phyloP scores from a whole-genome alignment of 768 basidiomycete genomes.

The Hebeloma cylindrosporum region DNA sequence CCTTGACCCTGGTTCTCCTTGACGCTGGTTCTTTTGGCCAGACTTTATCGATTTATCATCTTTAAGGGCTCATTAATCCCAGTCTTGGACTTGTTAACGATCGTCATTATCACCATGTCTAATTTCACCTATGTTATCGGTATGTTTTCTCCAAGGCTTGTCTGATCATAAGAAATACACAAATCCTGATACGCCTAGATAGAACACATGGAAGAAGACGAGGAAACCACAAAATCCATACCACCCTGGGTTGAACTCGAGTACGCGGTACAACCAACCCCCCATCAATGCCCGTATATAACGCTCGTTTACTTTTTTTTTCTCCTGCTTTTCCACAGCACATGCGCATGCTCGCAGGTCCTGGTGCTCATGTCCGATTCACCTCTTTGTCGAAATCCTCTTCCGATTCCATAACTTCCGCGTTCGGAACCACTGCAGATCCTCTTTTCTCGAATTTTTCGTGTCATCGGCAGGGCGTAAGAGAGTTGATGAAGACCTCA shows the following conservation, averaged over 20 bases:
- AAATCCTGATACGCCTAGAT: slow-evolving; percentile 10
- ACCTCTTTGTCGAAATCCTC: slow-evolving; percentile 84
- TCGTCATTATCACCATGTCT: no score
- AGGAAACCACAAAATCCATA: slow-evolving; percentile 63
- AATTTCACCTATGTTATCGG: slow-evolving; percentile 63
- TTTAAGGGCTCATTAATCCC: no score
- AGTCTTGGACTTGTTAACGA: no score
- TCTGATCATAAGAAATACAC: not conserved
- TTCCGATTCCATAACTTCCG: slow-evolving; percentile 46
- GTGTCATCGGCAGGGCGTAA: slow-evolving; percentile 52
- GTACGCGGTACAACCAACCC: slow-evolving; percentile 63
- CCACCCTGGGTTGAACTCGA: slow-evolving; percentile 93
- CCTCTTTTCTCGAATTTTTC: slow-evolving; percentile 36
- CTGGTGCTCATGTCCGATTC: slow-evolving; percentile 68
- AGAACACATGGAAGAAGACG: slow-evolving; percentile 98
- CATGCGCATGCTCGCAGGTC: slow-evolving; percentile 79
- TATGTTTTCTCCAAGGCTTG: slow-evolving; percentile 19
- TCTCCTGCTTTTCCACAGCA: slow-evolving; percentile 46
- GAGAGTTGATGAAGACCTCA: slow-evolving; percentile 53
- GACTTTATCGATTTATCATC: no score
- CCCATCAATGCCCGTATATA: no score
- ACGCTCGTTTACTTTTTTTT: not conserved
- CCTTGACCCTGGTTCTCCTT: no score
- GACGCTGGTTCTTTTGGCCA: no score
- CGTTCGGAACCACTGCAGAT: slow-evolving; percentile 23